Conservation (phyloP, 2,329 filamentous ascomycete genomes). For the Graphiopsis chlorocephala region DNA sequence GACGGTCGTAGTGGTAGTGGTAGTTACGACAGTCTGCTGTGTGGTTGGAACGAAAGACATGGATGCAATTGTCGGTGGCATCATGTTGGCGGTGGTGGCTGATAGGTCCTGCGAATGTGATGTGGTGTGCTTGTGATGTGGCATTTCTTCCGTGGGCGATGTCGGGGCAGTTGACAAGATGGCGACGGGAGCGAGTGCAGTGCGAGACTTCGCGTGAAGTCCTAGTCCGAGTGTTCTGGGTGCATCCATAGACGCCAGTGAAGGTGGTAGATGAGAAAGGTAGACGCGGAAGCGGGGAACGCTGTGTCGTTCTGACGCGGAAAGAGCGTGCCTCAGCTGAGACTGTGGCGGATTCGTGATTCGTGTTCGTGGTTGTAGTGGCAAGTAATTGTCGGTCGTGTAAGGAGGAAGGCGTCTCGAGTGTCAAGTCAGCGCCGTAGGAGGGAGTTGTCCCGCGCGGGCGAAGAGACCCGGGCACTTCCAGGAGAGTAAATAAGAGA, state of each 20-base stretch:
- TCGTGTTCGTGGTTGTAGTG: neutral
- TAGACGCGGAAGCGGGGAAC: neutral
- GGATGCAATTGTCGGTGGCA: conserved; percentile 51
- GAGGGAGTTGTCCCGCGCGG: neutral
- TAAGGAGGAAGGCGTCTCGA: neutral
- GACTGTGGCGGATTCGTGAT: neutral
- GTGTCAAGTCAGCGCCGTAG: neutral
- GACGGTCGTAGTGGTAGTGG: conserved; percentile 84
- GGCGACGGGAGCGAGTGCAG: conserved; percentile 20
- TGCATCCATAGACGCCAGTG: neutral
- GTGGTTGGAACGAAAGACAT: conserved; percentile 63
- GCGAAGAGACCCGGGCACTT: neutral
- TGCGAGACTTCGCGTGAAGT: conserved; percentile 10
- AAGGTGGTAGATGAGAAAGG: neutral
- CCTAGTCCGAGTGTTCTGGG: conserved; percentile 17
- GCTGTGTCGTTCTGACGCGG: neutral
- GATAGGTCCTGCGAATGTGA: conserved; percentile 17
- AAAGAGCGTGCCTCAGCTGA: neutral
- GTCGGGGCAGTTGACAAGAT: conserved; percentile 34
- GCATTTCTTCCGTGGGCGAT: conserved; percentile 29
- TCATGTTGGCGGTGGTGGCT: conserved; percentile 19
- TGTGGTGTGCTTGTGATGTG: conserved; percentile 17
- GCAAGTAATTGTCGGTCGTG: neutral
- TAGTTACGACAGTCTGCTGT: conserved; percentile 71
- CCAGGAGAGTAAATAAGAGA: neutral